These are phyloP conservation scores for Penstemon barbatus DNA, from an alignment of 257 asterid genomes.

Conservation along the genomic window DNA sequence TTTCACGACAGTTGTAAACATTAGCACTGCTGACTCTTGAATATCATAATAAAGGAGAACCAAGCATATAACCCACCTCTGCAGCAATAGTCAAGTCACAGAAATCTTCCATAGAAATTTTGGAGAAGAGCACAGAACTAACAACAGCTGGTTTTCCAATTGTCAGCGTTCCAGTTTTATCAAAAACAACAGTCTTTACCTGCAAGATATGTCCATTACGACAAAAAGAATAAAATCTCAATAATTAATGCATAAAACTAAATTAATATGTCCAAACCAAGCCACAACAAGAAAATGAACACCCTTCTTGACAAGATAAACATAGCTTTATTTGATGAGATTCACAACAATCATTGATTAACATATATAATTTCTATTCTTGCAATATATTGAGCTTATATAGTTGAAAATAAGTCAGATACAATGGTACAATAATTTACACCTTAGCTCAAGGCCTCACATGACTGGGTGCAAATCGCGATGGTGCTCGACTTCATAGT, in stretches of 20 bases:
- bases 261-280: conserved; percentile 12
- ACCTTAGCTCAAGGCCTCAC: background rate
- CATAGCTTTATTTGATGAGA: background rate
- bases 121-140: conserved; percentile 72
- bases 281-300: conserved; percentile 15
- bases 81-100: conserved; percentile 85
- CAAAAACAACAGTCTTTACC: conserved; percentile 84
- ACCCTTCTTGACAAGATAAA: background rate
- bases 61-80: conserved; percentile 57
- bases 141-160: conserved; percentile 91
- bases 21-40: conserved; percentile 13
- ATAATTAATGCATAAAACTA: background rate
- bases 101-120: conserved; percentile 72
- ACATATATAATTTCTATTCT: background rate
- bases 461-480: conserved; percentile 5
- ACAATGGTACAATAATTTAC: background rate
- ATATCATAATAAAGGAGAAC: background rate
- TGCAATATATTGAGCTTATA: background rate
- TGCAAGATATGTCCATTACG: conserved; percentile 32
- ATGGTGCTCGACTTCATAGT: conserved; percentile 8
- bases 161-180: conserved; percentile 92
- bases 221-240: conserved; percentile 3
- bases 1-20: background rate
- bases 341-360: background rate
- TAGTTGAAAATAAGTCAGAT: background rate